Base-by-base conservation (phyloP, 2,329 filamentous ascomycete genomes). In the Aureobasidium leucospermi region DNA sequence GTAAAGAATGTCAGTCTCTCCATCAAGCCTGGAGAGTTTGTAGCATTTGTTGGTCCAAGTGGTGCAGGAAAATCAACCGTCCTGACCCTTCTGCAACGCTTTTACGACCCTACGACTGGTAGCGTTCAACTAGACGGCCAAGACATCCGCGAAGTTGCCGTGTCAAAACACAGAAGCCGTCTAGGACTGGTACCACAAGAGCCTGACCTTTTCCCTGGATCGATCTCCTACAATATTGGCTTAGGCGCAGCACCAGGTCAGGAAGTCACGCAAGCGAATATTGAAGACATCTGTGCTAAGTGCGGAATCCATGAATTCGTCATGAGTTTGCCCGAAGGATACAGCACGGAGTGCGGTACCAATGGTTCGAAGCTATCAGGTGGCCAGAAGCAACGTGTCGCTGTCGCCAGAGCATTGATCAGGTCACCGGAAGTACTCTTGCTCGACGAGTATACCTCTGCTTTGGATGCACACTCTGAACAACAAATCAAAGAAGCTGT, bases 11-110 rank as follows among this genome's bases (percentile, higher is more conserved):
- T 85, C 4, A 77, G 68, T 8, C 73, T 86, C 32, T 70, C 70
- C 0, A 77, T 78, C 4, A 66, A 69, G 11, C 75, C 76, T 1
- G 82, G 82, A 3, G 74, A 83, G 58, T 84, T 80, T 0, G 72
- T 85, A 1, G 76, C 75, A 1, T 71, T 78, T 34, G 75, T 78
- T 1, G 76, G 76, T 2, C 71, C 74, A 16, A 76, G 73, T 43
- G 76, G 76, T 10, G 75, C 75, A 3, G 76, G 76, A 23, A 79
- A 78, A 64, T 75, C 73, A 1, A 75, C 74, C n/a, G 71, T 72
- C 1, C 70, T 78, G 10, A 68, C 75, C n/a, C 64, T 78, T n/a
- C 71, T 78, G 8, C 76, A 78, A 57, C 68, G 76, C 7, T 78
- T 78, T 64, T 77, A 74, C 61, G 75, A 77, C 53, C 71, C 73